A percentile compares a stretch with the other conserved stretches of the same genome.
Conservation (phyloP, 371 early-diverging fungal genomes). For the Circinella minor region DNA sequence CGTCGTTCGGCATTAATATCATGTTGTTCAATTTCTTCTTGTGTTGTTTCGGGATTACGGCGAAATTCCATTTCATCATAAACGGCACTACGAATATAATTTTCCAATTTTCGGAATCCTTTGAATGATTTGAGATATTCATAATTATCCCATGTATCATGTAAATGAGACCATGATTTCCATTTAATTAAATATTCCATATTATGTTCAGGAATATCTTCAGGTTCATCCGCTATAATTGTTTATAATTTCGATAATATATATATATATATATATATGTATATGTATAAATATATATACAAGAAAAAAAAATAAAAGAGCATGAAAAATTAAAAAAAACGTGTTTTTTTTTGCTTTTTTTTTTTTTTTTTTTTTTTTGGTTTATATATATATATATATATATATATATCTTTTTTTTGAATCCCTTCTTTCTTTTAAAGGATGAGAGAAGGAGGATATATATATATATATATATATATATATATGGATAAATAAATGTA, state of each 20-base stretch:
- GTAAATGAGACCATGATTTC: constrained; percentile 89
- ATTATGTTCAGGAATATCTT: constrained; percentile 59
- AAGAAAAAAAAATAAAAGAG: no score
- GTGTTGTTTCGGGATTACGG: constrained; percentile 69
- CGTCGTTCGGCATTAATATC: constrained; percentile 84
- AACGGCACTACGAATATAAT: constrained; percentile 76
- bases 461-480: no score
- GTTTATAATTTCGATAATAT: background rate
- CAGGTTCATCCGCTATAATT: constrained; percentile 42
- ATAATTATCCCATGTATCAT: constrained; percentile 90
- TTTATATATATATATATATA: no score
- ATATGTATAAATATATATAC: no score
- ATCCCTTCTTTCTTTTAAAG: no score
- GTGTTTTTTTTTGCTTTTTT: no score
- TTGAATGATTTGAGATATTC: constrained; percentile 70
- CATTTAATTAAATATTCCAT: constrained; percentile 92
- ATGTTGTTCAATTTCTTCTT: constrained; percentile 88
- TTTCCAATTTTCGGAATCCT: constrained; percentile 91
- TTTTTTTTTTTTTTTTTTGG: no score
- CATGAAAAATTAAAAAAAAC: no score
- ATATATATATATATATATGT: no score
- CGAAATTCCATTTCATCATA: constrained; percentile 67
- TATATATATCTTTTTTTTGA: no score
- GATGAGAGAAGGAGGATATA: no score
- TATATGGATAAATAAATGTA: background rate